Percentiles rank a stretch among this genome's conserved stretches.
Conservation (phyloP, 2,329 filamentous ascomycete species). For the Fusarium pilosicola region DNA sequence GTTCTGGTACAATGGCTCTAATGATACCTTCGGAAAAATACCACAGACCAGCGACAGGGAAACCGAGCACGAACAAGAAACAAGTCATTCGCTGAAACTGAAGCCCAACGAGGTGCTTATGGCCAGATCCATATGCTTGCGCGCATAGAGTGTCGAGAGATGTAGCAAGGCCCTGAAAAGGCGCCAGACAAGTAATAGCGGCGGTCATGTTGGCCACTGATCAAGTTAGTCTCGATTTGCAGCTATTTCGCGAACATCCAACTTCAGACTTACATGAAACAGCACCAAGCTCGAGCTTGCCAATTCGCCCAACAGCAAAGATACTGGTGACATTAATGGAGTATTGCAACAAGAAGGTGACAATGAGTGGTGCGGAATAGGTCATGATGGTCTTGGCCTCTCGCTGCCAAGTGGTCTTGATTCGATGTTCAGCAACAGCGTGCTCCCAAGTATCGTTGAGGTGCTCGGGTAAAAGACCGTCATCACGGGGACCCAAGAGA, state of each 20-base stretch:
- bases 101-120: slow-evolving; percentile 85
- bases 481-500: slow-evolving; percentile 51
- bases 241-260: neutral
- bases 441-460: slow-evolving; percentile 85
- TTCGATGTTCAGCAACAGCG: slow-evolving; percentile 81
- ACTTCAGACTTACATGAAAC: slow-evolving; percentile 51
- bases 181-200: slow-evolving; percentile 80
- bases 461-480: slow-evolving; percentile 60
- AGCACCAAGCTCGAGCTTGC: slow-evolving; percentile 66
- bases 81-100: slow-evolving; percentile 84
- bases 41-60: slow-evolving; percentile 80
- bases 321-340: slow-evolving; percentile 85
- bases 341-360: slow-evolving; percentile 82
- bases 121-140: slow-evolving; percentile 92
- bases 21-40: slow-evolving; percentile 73
- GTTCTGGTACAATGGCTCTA: slow-evolving; percentile 54
- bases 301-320: slow-evolving; percentile 80
- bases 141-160: slow-evolving; percentile 92
- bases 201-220: slow-evolving; percentile 75
- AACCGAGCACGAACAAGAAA: slow-evolving; percentile 76
- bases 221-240: slow-evolving; percentile 13
- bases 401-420: slow-evolving; percentile 90
- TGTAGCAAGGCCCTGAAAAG: slow-evolving; percentile 87
- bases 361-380: slow-evolving; percentile 76
- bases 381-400: slow-evolving; percentile 82